Evolutionary conservation across 2,329 filamentous ascomycete genomes (phyloP), one percentile per base, ranked within the genome.

Genomic region (Alternaria consortialis): DNA sequence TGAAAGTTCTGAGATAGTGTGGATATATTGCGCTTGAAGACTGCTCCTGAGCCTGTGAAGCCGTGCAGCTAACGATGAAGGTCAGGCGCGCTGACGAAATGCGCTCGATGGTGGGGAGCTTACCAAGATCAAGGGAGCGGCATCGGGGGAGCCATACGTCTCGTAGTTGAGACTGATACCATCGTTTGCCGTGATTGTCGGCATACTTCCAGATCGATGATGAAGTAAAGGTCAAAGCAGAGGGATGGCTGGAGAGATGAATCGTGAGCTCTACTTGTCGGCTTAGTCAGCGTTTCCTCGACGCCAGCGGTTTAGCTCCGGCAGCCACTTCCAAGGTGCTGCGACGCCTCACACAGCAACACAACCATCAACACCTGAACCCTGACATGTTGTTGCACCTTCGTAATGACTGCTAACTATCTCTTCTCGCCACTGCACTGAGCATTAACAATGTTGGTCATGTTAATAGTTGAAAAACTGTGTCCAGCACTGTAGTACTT

Each of bases 21-120:
- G 1, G 40, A 6, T 2, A 66, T 25, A 27, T 73, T 73, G 25
- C 64, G 68, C 13, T 60, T 44, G 53, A 72, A 74, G 9, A 70
- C 68, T n/a, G 60, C 51, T 0, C 65, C 58, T 0, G 71, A 70
- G 20, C 71, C 70, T 17, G 71, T 74, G 53, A 73, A 74, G 52
- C 71, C 71, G 46, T 74, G 71, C 8, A 74, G 63, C 71, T 72
- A 25, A 13, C 7, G n/a, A 17, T 39, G 13, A 13, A 20, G 31
- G 55, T 47, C 40, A 56, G 40, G 17, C 29, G 7, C 11, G 34
- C 1, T 1, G 32, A 34, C 34, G 7, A 15, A 8, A 20, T 42
- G n/a, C 17, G 23, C 23, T 34, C n/a, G 12, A 27, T n/a, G 32
- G 39, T 17, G 32, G 13, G 8, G 29, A 2, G 13, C 64, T 36